Evolutionary conservation across 2,329 filamentous ascomycete genomes (phyloP).

Genomic region (Pyricularia pennisetigena): DNA sequence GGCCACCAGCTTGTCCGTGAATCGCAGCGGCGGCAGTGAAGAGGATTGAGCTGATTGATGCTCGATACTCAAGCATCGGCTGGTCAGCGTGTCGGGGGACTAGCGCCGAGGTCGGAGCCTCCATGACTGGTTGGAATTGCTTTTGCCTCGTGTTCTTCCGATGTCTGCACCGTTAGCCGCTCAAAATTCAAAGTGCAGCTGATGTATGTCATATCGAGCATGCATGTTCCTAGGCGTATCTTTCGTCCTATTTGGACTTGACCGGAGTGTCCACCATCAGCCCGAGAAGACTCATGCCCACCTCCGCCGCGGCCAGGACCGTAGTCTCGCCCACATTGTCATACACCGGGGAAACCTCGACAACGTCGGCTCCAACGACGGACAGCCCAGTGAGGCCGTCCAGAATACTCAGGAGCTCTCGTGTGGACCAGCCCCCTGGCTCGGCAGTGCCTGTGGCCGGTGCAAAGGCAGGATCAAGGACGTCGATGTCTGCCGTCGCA

Average conservation of each 20-base stretch:
- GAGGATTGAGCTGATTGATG: not conserved
- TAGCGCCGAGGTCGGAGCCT: not conserved
- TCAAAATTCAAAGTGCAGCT: not conserved
- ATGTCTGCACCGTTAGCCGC: too few species aligned
- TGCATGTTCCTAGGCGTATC: not conserved
- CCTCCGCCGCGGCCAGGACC: slow-evolving; percentile 2
- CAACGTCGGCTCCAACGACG: slow-evolving; percentile 68
- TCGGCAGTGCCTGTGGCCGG: slow-evolving; percentile 75
- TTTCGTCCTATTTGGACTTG: not conserved
- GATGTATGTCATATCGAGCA: not conserved
- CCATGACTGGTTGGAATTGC: not conserved
- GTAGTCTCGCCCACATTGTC: slow-evolving; percentile 67
- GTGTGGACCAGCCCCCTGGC: slow-evolving; percentile 70
- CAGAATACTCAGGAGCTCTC: slow-evolving; percentile 66
- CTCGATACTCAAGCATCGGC: not conserved
- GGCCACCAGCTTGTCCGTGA: not conserved
- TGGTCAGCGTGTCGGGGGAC: not conserved
- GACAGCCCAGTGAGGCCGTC: slow-evolving; percentile 62
- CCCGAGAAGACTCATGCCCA: slow-evolving; percentile 4
- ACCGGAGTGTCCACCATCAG: slow-evolving; percentile 5
- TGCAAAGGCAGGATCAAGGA: slow-evolving; percentile 59
- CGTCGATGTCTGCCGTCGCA: slow-evolving; percentile 57
- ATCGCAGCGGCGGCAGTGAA: not conserved
- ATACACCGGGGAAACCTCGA: slow-evolving; percentile 71
- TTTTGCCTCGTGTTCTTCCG: not conserved